Base-by-base conservation (phyloP, 2,329 filamentous ascomycete genomes). In the Ceratocystis smalleyi region DNA sequence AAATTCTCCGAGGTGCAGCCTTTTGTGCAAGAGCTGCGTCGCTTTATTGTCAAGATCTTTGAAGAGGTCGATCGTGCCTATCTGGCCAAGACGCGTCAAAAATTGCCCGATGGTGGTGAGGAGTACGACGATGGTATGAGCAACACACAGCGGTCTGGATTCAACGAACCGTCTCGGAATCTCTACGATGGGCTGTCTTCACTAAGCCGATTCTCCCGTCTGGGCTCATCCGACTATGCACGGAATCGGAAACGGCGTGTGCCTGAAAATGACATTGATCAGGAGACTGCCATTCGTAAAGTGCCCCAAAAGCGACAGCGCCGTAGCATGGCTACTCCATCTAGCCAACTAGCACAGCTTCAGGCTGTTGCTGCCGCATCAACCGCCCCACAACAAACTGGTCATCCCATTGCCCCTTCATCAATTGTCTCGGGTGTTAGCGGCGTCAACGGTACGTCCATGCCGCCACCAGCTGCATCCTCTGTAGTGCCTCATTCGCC, bases 11-110 rank as follows among this genome's bases (percentile, higher is more conserved):
- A 66, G 27, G 65, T 64, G 7, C 54, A 59, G 45, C 65, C 65
- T 10, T 66, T 63, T 30, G 51, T 68, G 22, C 62, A 65, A 17
- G 65, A 67, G 10, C 59, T 68, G 35, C 54, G 59, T 32, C 51
- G 59, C 27, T 68, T 67, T 32, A 55, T 65, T 22, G 35, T 63
- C 54, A 66, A 64, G 49, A 62, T 67, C 5, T 68, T 67, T 43
- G 61, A 64, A n/a, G 66, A 66, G 49, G 65, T 66, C 30, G 65
- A 66, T 27, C 65, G 65, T 8, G 65, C 62, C n/a, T 66, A 64
- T 24, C 24, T 66, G 3, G 65, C 65, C 49, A 66, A 66, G 62
- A 66, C 62, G 10, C 65, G 65, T 62, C 65, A 66, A 59, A 66
- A 66, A 59, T 62, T 66, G 49, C 65, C 62, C 2, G 59, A 54